Base-by-base conservation (phyloP, 2,329 filamentous ascomycete species). In the Fusarium graminum region DNA sequence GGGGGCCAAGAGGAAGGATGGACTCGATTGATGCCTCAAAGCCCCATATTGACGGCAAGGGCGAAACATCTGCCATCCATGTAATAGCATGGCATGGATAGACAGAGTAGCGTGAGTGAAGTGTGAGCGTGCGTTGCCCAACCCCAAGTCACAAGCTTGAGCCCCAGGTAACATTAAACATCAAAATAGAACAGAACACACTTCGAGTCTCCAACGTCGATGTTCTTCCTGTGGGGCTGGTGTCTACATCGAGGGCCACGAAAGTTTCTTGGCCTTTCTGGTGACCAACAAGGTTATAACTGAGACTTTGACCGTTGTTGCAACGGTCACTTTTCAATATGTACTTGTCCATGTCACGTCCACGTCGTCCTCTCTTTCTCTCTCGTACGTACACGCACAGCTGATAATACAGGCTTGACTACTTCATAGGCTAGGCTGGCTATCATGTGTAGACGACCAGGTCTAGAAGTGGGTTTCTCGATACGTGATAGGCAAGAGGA, bases 11-110 rank as follows among this genome's bases (percentile, higher is more conserved):
- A 63, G 47, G 60, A 54, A 54, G 59, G 34, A 53, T 43, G 51
- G 38, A 53, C 22, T 39, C 29, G 32, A 52, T 60, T 42, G 46
- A 32, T 59, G 40, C 36, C 54, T 43, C 59, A 58, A 67, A 28
- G 60, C 59, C 53, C 63, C 63, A 59, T 64, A 46, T 62, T 53
- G 65, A 65, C 45, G 60, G 65, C 64, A 55, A 65, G 65, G 64
- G 64, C 64, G 51, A 28, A 65, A 51, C 59, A 40, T 52, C 46
- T 43, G 52, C 32, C 59, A 67, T 67, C 65, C 65, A 68, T 68
- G 65, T 40, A 68, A 68, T 46, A 43, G 59, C 43, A 45, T 43
- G 59, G 52, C 65, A 68, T 68, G 65, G 65, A 66, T 65, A 66
- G 61, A 52, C 44, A 44, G 30, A 59, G 60, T 59, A 59, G 42